A percentile compares a stretch with the other conserved stretches of the same genome.
Evolutionary conservation across 345 rosid species (phyloP).

Genomic region (Xanthoceras sorbifolium): DNA sequence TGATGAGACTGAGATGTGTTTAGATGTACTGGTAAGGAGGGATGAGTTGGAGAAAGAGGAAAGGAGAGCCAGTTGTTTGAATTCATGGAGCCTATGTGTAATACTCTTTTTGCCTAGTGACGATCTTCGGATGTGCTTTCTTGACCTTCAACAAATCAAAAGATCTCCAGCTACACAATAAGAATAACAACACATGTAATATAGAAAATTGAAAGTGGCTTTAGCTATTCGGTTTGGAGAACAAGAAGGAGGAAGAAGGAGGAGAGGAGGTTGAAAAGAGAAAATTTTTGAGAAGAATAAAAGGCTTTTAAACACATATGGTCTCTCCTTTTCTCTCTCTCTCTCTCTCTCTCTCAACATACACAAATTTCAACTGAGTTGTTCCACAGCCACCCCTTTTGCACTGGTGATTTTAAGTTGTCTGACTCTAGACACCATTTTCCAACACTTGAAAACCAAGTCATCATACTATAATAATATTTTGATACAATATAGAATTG

Average conservation of each 20-base stretch:
- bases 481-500: slow-evolving; percentile 18
- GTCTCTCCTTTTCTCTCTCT: neutral
- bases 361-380: slow-evolving; percentile 17
- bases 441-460: slow-evolving; percentile 34
- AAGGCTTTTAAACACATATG: slow-evolving; percentile 31
- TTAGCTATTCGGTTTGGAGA: neutral
- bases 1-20: slow-evolving; percentile 77
- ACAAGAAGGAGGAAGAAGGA: slow-evolving; percentile 25
- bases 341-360: slow-evolving; percentile 9
- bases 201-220: neutral
- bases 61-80: slow-evolving; percentile 98
- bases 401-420: slow-evolving; percentile 40
- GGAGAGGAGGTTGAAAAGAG: slow-evolving; percentile 42
- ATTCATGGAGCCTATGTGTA: slow-evolving; percentile 80
- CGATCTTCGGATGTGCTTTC: neutral
- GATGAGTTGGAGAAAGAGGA: slow-evolving; percentile 81
- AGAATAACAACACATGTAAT: slow-evolving; percentile 16
- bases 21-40: slow-evolving; percentile 69
- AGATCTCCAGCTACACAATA: slow-evolving; percentile 22
- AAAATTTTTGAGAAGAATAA: slow-evolving; percentile 36
- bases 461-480: slow-evolving; percentile 29
- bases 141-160: slow-evolving; percentile 21
- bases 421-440: slow-evolving; percentile 31
- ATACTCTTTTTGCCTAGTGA: slow-evolving; percentile 3
- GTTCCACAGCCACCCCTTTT: slow-evolving; percentile 25